phyloP scores from a whole-genome alignment of 2,329 filamentous ascomycete genomes.

The Penicillium sp. region DNA sequence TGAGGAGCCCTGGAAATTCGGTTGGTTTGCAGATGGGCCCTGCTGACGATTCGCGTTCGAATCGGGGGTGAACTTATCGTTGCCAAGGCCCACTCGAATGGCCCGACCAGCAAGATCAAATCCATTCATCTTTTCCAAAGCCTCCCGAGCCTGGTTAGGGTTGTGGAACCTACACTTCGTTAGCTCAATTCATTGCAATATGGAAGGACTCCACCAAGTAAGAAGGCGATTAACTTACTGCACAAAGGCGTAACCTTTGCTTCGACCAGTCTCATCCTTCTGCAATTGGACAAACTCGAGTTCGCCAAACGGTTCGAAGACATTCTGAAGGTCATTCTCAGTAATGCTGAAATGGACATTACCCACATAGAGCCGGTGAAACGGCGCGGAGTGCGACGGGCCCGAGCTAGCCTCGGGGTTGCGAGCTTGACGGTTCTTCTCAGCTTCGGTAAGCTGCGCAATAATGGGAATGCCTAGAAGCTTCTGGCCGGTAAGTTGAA shows the following conservation, averaged over 20 bases:
- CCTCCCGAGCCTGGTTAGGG: constrained; percentile 88
- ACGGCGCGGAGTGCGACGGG: constrained; percentile 84
- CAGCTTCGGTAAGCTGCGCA: constrained; percentile 96
- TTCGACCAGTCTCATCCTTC: constrained; percentile 89
- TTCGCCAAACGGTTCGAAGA: constrained; percentile 97
- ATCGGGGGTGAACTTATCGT: constrained; percentile 99
- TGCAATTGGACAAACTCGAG: constrained; percentile 97
- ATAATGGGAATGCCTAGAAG: constrained; percentile 98
- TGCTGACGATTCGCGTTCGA: constrained; percentile 94
- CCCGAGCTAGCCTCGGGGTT: constrained; percentile 71
- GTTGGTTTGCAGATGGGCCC: constrained; percentile 69
- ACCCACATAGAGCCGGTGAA: constrained; percentile 97
- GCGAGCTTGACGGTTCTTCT: constrained; percentile 97
- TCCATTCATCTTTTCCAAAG: constrained; percentile 98
- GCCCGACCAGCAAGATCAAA: constrained; percentile 97
- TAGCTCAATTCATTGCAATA: constrained; percentile 44
- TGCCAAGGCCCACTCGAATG: constrained; percentile 97
- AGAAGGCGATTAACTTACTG: constrained; percentile 70
- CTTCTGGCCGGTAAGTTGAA: constrained; percentile 98
- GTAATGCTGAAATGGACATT: constrained; percentile 99
- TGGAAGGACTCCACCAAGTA: background rate
- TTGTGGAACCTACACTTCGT: constrained; percentile 74
- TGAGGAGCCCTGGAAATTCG: constrained; percentile 82
- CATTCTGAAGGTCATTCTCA: constrained; percentile 91
- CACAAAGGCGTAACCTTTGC: constrained; percentile 96